phyloP scores from a whole-genome alignment of 495 filamentous ascomycete genomes.

The Terfezia boudieri region DNA sequence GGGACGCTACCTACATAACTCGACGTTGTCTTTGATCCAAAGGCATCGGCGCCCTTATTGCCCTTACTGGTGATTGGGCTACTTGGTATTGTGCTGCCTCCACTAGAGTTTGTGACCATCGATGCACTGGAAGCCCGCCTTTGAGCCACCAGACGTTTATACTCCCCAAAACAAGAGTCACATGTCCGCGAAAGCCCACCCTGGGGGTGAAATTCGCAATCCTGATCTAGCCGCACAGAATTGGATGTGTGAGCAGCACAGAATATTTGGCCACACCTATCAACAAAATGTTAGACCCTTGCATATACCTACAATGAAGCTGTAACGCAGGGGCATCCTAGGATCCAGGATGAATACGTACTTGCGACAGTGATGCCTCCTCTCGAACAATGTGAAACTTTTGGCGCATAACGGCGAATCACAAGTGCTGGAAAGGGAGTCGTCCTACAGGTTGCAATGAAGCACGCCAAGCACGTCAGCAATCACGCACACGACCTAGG shows the following conservation, averaged over 20 bases:
- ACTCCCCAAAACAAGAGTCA: conserved; percentile 39
- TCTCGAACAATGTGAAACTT: conserved; percentile 40
- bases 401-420: conserved; percentile 39
- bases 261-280: conserved; percentile 42
- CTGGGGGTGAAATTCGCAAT: conserved; percentile 41
- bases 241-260: conserved; percentile 38
- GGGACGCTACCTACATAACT: conserved; percentile 35
- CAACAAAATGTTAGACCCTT: conserved; percentile 3
- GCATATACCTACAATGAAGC: background rate
- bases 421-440: conserved; percentile 37
- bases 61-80: conserved; percentile 13
- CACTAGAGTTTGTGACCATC: conserved; percentile 16
- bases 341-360: conserved; percentile 1
- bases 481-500: conserved; percentile 5
- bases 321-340: background rate
- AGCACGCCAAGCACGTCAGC: conserved; percentile 12
- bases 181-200: conserved; percentile 34
- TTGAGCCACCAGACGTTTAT: conserved; percentile 18
- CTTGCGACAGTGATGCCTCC: conserved; percentile 54
- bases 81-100: conserved; percentile 9
- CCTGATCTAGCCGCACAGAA: conserved; percentile 37
- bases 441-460: conserved; percentile 27
- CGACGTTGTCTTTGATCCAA: conserved; percentile 8
- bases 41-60: conserved; percentile 6
- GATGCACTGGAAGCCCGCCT: conserved; percentile 16